phyloP scores from a whole-genome alignment of 495 filamentous ascomycete species.

The Lophiostoma macrostomum region DNA sequence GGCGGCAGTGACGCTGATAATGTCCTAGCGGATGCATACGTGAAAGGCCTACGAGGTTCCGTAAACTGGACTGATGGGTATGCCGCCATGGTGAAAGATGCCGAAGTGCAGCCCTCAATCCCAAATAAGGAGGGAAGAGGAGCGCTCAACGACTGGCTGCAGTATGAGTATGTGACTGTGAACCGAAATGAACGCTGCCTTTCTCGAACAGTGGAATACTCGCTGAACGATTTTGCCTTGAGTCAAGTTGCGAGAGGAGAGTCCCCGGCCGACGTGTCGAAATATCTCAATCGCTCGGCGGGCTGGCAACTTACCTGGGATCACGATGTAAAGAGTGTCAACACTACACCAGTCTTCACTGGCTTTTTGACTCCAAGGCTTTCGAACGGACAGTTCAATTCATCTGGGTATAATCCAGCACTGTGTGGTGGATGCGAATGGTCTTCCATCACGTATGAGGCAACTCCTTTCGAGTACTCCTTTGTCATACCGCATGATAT shows the following conservation, averaged over 20 bases:
- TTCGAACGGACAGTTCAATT: constrained; percentile 27
- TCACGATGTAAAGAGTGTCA: constrained; percentile 15
- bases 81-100: constrained; percentile 37
- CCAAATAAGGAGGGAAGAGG: constrained; percentile 36
- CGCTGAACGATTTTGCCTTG: constrained; percentile 39
- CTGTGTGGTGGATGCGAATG: constrained; percentile 35
- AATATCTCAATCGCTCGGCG: constrained; percentile 33
- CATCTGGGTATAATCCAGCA: constrained; percentile 29
- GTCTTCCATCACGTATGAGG: constrained; percentile 34
- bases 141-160: constrained; percentile 37
- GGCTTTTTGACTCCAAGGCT: constrained; percentile 35
- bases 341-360: constrained; percentile 21
- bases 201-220: constrained; percentile 35
- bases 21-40: constrained; percentile 41
- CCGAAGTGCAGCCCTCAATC: constrained; percentile 30
- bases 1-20: constrained; percentile 39
- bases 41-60: constrained; percentile 35
- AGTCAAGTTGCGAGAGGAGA: constrained; percentile 33
- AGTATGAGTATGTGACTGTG: constrained; percentile 30
- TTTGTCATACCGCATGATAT: constrained; percentile 36
- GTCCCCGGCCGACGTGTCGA: constrained; percentile 22
- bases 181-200: constrained; percentile 27
- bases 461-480: constrained; percentile 33
- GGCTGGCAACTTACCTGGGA: constrained; percentile 36
- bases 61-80: constrained; percentile 39